Conservation (phyloP, 2,329 filamentous ascomycete genomes). For the Periconia macrospinosa region DNA sequence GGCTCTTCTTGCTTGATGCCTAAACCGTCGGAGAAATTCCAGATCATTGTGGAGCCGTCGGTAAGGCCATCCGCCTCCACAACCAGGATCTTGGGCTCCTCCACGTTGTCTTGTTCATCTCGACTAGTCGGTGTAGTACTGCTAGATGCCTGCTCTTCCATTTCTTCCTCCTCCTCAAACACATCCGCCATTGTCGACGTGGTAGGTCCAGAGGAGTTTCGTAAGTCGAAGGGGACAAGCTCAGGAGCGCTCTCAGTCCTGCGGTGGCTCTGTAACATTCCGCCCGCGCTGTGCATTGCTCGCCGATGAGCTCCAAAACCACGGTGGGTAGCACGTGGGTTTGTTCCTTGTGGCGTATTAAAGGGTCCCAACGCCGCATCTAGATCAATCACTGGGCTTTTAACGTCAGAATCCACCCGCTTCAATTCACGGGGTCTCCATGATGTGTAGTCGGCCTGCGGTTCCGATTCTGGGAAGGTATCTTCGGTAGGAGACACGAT, state of each 20-base stretch:
- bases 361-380: slow-evolving; percentile 93
- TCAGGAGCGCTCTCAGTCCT: slow-evolving; percentile 81
- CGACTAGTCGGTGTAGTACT: slow-evolving; percentile 10
- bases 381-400: slow-evolving; percentile 85
- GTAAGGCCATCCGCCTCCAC: slow-evolving; percentile 48
- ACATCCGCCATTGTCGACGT: slow-evolving; percentile 81
- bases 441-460: slow-evolving; percentile 39
- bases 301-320: slow-evolving; percentile 55
- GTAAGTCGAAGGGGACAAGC: slow-evolving; percentile 71
- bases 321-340: slow-evolving; percentile 55
- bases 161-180: slow-evolving; percentile 77
- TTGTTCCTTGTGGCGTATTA: slow-evolving; percentile 75
- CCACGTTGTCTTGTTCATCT: slow-evolving; percentile 42
- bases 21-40: slow-evolving; percentile 46
- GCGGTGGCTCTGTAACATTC: slow-evolving; percentile 76
- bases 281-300: slow-evolving; percentile 75
- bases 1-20: slow-evolving; percentile 32
- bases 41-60: slow-evolving; percentile 46
- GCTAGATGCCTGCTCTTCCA: slow-evolving; percentile 50
- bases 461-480: slow-evolving; percentile 22
- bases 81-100: slow-evolving; percentile 48
- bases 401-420: slow-evolving; percentile 57
- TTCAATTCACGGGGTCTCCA: slow-evolving; percentile 42
- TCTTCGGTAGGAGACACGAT: slow-evolving; percentile 41
- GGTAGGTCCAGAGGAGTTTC: slow-evolving; percentile 55